Base-by-base conservation (phyloP, 2,329 filamentous ascomycete species). In the Penicillium frequentans region DNA sequence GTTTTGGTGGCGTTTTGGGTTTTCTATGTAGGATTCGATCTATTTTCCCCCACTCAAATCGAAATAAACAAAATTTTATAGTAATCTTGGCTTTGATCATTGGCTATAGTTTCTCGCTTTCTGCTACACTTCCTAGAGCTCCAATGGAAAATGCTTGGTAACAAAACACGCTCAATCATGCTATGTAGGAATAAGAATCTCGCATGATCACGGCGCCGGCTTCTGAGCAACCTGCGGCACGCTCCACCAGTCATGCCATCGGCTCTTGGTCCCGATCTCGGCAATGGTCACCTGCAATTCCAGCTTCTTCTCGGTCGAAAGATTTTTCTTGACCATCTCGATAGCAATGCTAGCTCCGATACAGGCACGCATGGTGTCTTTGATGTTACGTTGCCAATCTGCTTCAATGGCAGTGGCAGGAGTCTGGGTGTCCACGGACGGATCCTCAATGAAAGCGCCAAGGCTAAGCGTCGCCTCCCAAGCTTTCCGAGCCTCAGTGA, bases 311-410 rank as follows among this genome's bases (percentile, higher is more conserved):
- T 55, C 52, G 19, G 44, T 49, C 10, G 77, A 74, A 9, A 88
- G 64, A 2, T 81, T 82, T 70, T 86, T 88, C 66, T 82, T 83
- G 48, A 89, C 71, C 1, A 79, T 80, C 24, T 81, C 81, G 44
- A 90, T 81, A 0, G 86, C 84, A 60, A 92, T 82, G 6, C 85
- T 85, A 1, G 87, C 81, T 9, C 85, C 86, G 59, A 93, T 91
- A 63, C 86, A 88, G n/a, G 88, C 85, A 66, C 86, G 86, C 65
- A 90, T 79, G 10, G 82, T 82, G 58, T 84, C 81, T 70, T 85
- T 88, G 11, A 83, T 77, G 23, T 84, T 80, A 23, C 76, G 77
- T 19, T 82, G 70, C 88, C 89, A 92, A 54, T 84, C 81, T 11
- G 82, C 83, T 64, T 89, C 82, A 45, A 70, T 82, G 73, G 58